phyloP scores from a whole-genome alignment of 2,329 filamentous ascomycete species.

The Magnaporthiopsis incrustans region DNA sequence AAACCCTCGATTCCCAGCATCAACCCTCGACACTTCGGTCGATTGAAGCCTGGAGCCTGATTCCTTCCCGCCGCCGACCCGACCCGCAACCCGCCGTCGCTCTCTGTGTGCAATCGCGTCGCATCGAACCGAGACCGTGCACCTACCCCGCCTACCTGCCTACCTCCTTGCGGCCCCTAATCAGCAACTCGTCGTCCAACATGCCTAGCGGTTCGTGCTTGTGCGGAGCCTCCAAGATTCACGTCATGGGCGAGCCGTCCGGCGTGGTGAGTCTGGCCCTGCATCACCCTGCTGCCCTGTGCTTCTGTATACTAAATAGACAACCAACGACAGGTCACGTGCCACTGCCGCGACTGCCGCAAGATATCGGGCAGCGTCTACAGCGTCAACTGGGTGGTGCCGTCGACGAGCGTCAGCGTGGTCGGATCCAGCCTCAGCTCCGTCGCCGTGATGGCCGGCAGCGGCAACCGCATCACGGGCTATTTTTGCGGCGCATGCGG shows the following conservation, averaged over 20 bases:
- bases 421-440: not conserved
- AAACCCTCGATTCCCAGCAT: not conserved
- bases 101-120: no score
- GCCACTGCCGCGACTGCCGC: constrained; percentile 7
- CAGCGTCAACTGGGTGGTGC: constrained; percentile 6
- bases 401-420: not conserved
- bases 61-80: no score
- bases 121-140: no score
- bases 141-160: no score
- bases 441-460: not conserved
- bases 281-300: no score
- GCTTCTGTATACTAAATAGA: no score
- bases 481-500: constrained; percentile 1
- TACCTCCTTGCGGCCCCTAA: no score
- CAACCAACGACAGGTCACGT: not conserved
- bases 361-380: constrained; percentile 3
- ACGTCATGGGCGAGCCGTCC: not conserved
- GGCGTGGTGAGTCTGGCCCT: not conserved
- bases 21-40: not conserved
- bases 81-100: no score
- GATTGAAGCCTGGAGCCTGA: not conserved
- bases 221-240: not conserved
- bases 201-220: not conserved
- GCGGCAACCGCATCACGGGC: constrained; percentile 3
- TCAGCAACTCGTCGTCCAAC: not conserved